Evolutionary conservation across 1,139 yeast genomes (phyloP).

Genomic region (Blastobotrys buckinghamii): DNA sequence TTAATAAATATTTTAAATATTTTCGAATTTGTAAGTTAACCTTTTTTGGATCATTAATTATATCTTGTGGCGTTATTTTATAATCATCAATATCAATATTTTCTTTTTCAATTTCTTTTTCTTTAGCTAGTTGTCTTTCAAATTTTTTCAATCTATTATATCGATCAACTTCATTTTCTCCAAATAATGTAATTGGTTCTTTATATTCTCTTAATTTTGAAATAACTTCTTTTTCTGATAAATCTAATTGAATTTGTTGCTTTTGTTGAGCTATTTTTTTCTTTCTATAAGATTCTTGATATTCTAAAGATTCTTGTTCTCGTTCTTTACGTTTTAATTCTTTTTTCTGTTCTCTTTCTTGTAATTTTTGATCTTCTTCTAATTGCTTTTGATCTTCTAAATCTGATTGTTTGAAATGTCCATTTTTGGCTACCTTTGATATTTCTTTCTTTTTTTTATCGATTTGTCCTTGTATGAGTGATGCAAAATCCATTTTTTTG

Average conservation of each 20-base stretch:
- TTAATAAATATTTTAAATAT: constrained; percentile 42
- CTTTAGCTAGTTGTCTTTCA: constrained; percentile 24
- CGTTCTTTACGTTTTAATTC: constrained; percentile 21
- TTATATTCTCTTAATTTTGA: constrained; percentile 37
- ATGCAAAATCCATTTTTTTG: constrained; percentile 34
- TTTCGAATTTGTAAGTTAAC: constrained; percentile 43
- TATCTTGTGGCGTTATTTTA: constrained; percentile 34
- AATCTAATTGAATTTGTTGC: constrained; percentile 13
- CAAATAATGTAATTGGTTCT: constrained; percentile 41
- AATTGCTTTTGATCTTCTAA: constrained; percentile 23
- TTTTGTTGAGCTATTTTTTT: constrained; percentile 19
- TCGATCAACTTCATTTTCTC: constrained; percentile 37
- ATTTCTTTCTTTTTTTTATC: constrained; percentile 29
- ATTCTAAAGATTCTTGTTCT: constrained; percentile 22
- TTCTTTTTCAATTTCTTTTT: constrained; percentile 25
- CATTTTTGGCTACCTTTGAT: constrained; percentile 2
- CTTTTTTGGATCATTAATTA: constrained; percentile 34
- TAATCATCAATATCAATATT: constrained; percentile 22
- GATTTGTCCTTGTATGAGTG: constrained; percentile 30
- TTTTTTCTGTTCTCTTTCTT: constrained; percentile 24
- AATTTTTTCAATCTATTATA: constrained; percentile 20
- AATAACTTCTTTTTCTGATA: constrained; percentile 47
- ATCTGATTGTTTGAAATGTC: constrained; percentile 19
- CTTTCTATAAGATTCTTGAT: constrained; percentile 22
- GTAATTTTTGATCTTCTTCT: constrained; percentile 27